Evolutionary conservation across 768 basidiomycete genomes (phyloP), one percentile per base, ranked within the genome.

Genomic region (Phanerochaete carnosa): DNA sequence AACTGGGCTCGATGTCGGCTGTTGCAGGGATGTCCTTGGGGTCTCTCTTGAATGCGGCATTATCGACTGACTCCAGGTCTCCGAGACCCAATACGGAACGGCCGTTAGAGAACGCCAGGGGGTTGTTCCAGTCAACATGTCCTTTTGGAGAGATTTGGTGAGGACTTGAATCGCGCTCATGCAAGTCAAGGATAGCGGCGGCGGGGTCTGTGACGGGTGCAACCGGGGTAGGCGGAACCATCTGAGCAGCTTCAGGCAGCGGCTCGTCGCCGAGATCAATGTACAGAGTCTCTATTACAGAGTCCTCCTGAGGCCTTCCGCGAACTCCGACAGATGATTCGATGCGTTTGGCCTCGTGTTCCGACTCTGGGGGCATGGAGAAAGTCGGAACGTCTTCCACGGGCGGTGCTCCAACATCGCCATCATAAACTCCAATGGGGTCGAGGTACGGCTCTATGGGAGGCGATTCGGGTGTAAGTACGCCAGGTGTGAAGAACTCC

Each of bases 51-150:
- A 26, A 25, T 5, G 53, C 11, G 15, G 19, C 19, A 25, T 54
- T n/a, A 19, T 54, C 58, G 3, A 35, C 23, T 4, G 46, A 46
- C n/a, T 35, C 43, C 13, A 66, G 33, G 29, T 69, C 67, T 0
- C 66, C 65, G 0, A 65, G 25, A 23, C 65, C 52, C 6, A 64
- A 68, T 23, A 72, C 63, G 1, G 67, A 25, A 23, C 65, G 65
- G 4, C 70, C 72, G 5, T 45, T 25, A 22, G 69, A 59, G 55
- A 75, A 75, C 1, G 74, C 74, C 19, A 75, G 72, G 22, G 75
- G 75, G 58, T 66, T 68, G 59, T 72, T 74, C 76, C 76, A 77
- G 45, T 77, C 69, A 3, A 72, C 64, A 52, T 75, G 69, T 11
- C 56, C 58, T 15, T 39, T 60, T 30, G 65, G 53, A 9, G 61